Base-by-base conservation (phyloP, 169 alveolate genomes). In the Plasmodium reichenowi region DNA sequence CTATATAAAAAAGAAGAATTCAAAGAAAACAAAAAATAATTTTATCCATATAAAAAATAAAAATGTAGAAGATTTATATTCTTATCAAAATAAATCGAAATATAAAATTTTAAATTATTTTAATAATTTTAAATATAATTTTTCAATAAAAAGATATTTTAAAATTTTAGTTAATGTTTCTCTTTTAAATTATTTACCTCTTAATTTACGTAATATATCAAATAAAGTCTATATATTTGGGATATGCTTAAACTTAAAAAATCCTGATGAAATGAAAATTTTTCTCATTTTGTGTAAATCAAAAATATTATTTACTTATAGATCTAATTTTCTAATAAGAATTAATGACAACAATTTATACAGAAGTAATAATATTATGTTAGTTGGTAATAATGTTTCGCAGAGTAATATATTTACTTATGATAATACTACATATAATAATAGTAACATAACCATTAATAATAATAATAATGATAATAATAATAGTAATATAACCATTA, bases 221-320 rank as follows among this genome's bases (percentile, higher is more conserved):
- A 76, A 76, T 68, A 17, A 66, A 38, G 78, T 60, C 22, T 76
- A 66, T 32, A 67, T 76, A 48, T 63, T 64, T 20, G 89, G 89
- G n/a, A 22, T 17, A 47, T 43, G 24, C 22, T 76, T 76, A 47
- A 76, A 64, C 24, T 76, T 76, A 48, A 76, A 76, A 59, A 76
- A 78, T 50, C 13, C 70, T n/a, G 76, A 78, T 2, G 24, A 54
- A n/a, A 64, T 78, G 48, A 78, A 66, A 45, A 38, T 78, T 50
- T 78, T 78, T 54, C 52, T 78, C 64, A 78, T 78, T 52, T 17
- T 78, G 58, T 64, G 89, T 64, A 78, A 78, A 66, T 78, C 89
- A 59, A 78, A 78, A 59, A 59, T 78, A 70, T 58, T 78, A 50
- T 78, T 78, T 22, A 78, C 89, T 22, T 85, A 72, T 56, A 85